Conservation (phyloP, 73 alveolate genomes). For the Loxodes magnus region DNA sequence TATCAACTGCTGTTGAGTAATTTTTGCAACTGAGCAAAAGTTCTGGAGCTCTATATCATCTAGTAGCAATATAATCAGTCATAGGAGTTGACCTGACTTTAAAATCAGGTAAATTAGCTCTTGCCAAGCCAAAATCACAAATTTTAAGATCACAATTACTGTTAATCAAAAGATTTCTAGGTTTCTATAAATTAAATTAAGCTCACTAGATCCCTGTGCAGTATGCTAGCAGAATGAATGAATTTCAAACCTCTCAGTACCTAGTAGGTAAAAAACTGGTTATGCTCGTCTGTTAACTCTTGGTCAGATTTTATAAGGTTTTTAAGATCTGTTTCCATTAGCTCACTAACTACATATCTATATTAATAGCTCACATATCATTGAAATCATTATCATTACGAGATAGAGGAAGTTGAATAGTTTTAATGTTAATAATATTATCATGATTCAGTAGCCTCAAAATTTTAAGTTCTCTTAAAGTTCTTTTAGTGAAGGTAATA, state of each 20-base stretch:
- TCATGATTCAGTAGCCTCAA: conserved; percentile 74
- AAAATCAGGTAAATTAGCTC: too few species aligned
- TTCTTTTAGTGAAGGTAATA: conserved; percentile 76
- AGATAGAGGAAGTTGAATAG: conserved; percentile 74
- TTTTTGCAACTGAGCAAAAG: conserved; percentile 73
- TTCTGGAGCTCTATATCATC: conserved; percentile 97
- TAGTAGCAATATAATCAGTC: conserved; percentile 81
- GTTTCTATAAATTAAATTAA: too few species aligned
- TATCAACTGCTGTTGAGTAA: conserved; percentile 72
- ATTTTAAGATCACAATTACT: conserved; percentile 86
- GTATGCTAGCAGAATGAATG: conserved; percentile 86
- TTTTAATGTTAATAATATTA: conserved; percentile 53
- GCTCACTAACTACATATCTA: conserved; percentile 76
- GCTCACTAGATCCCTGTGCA: conserved; percentile 90
- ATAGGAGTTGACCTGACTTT: too few species aligned
- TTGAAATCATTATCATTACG: too few species aligned
- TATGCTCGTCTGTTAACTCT: conserved; percentile 72
- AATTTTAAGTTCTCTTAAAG: conserved; percentile 72
- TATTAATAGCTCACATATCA: conserved; percentile 85
- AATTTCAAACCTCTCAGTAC: conserved; percentile 68
- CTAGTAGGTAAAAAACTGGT: conserved; percentile 65
- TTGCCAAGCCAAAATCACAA: conserved; percentile 79
- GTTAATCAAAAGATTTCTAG: conserved; percentile 77
- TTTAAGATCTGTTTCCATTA: conserved; percentile 91
- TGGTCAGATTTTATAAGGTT: conserved; percentile 76